phyloP scores from a whole-genome alignment of 2,329 filamentous ascomycete genomes.

The Monilinia aucupariae region DNA sequence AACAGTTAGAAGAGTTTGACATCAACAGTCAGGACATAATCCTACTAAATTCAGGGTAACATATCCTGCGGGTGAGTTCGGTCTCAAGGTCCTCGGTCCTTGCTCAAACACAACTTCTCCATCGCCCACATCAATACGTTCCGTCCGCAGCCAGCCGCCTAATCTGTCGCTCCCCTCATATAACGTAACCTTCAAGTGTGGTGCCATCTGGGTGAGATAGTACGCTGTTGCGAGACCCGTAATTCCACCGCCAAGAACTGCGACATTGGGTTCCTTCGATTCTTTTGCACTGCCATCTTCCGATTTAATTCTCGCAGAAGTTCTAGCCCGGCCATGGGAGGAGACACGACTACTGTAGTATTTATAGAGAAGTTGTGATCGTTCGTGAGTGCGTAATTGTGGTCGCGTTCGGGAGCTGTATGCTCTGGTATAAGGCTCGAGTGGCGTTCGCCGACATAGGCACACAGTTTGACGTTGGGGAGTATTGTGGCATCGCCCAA shows the following conservation, averaged over 20 bases:
- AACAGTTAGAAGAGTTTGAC: constrained; percentile 20
- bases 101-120: constrained; percentile 73
- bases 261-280: constrained; percentile 40
- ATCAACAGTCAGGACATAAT: constrained; percentile 1
- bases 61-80: constrained; percentile 24
- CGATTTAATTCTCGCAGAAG: neutral
- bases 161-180: constrained; percentile 67
- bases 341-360: neutral
- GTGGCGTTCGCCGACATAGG: neutral
- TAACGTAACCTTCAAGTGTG: constrained; percentile 66
- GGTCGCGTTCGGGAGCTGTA: constrained; percentile 1
- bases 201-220: constrained; percentile 65
- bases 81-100: constrained; percentile 57
- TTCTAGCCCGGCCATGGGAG: neutral
- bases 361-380: neutral
- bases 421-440: constrained; percentile 3
- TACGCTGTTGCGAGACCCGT: constrained; percentile 76
- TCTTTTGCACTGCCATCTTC: neutral
- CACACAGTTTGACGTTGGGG: constrained; percentile 23
- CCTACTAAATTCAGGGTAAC: constrained; percentile 28
- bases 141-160: constrained; percentile 80
- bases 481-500: constrained; percentile 27
- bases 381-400: constrained; percentile 3
- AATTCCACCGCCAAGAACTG: constrained; percentile 74
- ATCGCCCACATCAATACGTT: constrained; percentile 51